phyloP scores from a whole-genome alignment of 2,329 filamentous ascomycete species.

The Botrytis galanthina region DNA sequence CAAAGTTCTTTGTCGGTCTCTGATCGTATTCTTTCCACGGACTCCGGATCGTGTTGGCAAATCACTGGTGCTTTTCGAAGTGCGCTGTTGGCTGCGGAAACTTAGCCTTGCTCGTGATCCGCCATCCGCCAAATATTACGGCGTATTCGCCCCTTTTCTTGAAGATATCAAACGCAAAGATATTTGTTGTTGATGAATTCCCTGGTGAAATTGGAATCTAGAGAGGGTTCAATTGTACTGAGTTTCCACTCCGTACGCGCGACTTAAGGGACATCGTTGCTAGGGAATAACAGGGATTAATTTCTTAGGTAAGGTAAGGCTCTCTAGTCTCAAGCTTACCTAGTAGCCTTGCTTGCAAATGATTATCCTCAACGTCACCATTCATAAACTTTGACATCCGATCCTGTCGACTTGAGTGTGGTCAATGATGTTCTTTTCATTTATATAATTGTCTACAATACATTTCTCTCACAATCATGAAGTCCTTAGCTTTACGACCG shows the following conservation, averaged over 20 bases:
- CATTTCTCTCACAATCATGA: slow-evolving; percentile 28
- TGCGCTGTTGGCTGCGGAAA: slow-evolving; percentile 17
- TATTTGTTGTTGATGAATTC: not conserved
- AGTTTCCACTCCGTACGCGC: slow-evolving; percentile 13
- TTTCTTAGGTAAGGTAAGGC: slow-evolving; percentile 11
- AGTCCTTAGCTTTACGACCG: slow-evolving; percentile 29
- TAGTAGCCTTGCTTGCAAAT: not conserved
- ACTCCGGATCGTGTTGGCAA: slow-evolving; percentile 9
- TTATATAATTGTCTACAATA: not conserved
- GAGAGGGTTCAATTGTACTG: not conserved
- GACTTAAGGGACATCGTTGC: slow-evolving; percentile 5
- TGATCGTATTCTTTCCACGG: not conserved
- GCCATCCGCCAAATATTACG: slow-evolving; percentile 12
- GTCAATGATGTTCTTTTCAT: not conserved
- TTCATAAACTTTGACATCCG: not conserved
- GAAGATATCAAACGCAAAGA: not conserved
- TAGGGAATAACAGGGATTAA: slow-evolving; percentile 11
- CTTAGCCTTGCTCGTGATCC: slow-evolving; percentile 23
- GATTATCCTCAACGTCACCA: slow-evolving; percentile 16
- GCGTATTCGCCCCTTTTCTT: slow-evolving; percentile 15
- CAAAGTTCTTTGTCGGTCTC: not conserved
- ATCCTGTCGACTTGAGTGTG: not conserved
- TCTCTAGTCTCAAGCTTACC: slow-evolving; percentile 5
- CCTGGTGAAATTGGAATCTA: slow-evolving; percentile 11
- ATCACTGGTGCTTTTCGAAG: slow-evolving; percentile 12